Conservation (phyloP, 176 grass and related monocot genomes). For the Carex littledalei region DNA sequence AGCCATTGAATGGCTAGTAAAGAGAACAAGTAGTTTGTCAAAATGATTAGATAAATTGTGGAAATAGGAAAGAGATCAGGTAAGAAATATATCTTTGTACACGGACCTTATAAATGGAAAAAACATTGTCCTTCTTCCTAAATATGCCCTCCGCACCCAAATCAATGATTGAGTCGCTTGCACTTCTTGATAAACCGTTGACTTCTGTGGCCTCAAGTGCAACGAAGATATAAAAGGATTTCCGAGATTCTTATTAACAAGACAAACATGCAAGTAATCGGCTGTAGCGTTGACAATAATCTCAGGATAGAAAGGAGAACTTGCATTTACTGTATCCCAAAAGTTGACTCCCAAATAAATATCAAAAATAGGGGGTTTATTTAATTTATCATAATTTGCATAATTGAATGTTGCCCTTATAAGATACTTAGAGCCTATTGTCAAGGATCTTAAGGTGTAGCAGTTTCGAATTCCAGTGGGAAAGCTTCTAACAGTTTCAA, state of each 20-base stretch:
- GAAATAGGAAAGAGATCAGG: neutral
- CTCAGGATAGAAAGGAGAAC: constrained; percentile 22
- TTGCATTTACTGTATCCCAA: constrained; percentile 26
- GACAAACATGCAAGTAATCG: constrained; percentile 41
- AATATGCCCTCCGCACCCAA: neutral
- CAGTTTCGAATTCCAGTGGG: constrained; percentile 28
- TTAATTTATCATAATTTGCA: constrained; percentile 38
- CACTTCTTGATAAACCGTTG: neutral
- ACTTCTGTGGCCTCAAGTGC: constrained; percentile 28
- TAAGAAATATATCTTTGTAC: constrained; percentile 10
- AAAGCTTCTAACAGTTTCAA: constrained; percentile 26
- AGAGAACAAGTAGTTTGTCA: too few species aligned
- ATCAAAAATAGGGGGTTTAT: constrained; percentile 34
- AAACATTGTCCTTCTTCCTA: neutral
- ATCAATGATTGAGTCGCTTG: constrained; percentile 25
- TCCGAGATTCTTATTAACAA: constrained; percentile 30
- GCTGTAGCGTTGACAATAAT: constrained; percentile 27
- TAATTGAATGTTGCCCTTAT: constrained; percentile 42
- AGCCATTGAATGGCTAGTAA: too few species aligned
- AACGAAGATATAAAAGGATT: constrained; percentile 41
- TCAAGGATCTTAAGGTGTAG: constrained; percentile 40
- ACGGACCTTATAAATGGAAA: constrained; percentile 9
- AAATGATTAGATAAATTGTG: neutral
- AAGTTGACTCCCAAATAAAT: constrained; percentile 34
- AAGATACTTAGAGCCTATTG: constrained; percentile 38